Conservation (phyloP, 768 basidiomycete species). For the Termitomyces sp. region DNA sequence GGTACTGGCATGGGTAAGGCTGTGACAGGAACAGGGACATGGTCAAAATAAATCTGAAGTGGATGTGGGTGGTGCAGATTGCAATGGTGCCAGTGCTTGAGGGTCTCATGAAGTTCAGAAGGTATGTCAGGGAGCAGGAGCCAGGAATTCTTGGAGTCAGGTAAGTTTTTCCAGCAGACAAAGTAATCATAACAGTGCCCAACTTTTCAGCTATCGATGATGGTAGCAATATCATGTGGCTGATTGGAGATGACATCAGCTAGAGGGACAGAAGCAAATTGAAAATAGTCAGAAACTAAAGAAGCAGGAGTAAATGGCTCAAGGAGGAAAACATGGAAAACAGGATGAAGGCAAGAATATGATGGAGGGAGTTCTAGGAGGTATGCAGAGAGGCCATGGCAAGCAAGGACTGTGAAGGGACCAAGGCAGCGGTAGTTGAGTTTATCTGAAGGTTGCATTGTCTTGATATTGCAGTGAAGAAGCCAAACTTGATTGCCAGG, state of each 20-base stretch:
- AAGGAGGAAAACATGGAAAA: conserved; percentile 1
- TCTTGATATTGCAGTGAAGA: conserved; percentile 3
- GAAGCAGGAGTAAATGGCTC: background rate
- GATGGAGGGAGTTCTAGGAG: conserved; percentile 1
- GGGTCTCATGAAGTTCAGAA: background rate
- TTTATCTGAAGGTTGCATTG: background rate
- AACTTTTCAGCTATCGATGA: conserved; percentile 7
- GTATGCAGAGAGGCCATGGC: background rate
- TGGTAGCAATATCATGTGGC: background rate
- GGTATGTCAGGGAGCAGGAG: background rate
- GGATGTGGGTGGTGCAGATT: no score
- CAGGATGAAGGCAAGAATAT: background rate
- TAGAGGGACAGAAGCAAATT: background rate
- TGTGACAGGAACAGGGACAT: no score
- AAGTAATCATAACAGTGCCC: conserved; percentile 1
- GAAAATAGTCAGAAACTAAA: background rate
- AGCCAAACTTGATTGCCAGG: conserved; percentile 1
- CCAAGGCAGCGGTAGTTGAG: conserved; percentile 2
- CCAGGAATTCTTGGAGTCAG: background rate
- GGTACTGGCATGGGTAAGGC: no score
- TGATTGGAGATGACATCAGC: background rate
- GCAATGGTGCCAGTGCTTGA: no score
- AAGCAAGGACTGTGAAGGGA: background rate
- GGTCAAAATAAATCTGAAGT: no score
- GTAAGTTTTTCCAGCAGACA: background rate